These are phyloP conservation scores for Thuidium tamariscinum DNA, from an alignment of 225 moss, liverwort and hornwort species.

Conservation along the genomic window DNA sequence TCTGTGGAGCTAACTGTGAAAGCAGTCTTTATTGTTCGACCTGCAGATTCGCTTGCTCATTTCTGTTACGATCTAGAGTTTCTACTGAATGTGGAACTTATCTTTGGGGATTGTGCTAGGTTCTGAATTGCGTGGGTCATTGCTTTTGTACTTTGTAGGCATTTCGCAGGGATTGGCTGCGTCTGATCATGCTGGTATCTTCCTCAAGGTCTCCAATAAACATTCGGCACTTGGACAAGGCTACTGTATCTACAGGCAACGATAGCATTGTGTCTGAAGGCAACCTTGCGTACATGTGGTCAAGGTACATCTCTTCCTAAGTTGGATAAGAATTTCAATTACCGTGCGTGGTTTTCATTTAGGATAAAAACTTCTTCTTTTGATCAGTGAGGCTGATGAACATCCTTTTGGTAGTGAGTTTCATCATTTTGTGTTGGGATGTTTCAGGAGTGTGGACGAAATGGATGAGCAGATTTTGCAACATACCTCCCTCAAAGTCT, in stretches of 20 bases:
- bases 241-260: conserved; percentile 86
- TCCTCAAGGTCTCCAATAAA: conserved; percentile 92
- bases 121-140: not conserved
- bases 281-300: conserved; percentile 90
- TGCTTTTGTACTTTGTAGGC: conserved; percentile 14
- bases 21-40: not conserved
- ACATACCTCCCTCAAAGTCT: conserved; percentile 72
- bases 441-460: conserved; percentile 77
- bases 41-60: not conserved
- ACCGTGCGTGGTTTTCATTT: not conserved
- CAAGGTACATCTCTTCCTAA: conserved; percentile 23
- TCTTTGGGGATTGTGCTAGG: not conserved
- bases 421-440: not conserved
- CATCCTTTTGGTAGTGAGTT: not conserved
- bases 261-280: conserved; percentile 97
- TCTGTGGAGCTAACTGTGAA: not conserved
- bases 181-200: conserved; percentile 84
- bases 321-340: not conserved
- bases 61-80: not conserved
- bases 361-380: not conserved
- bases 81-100: not conserved
- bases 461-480: conserved; percentile 87
- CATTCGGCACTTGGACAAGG: conserved; percentile 93
- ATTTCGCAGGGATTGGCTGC: conserved; percentile 89
- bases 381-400: not conserved